These are phyloP conservation scores for Xylaria sp. DNA, from an alignment of 495 filamentous ascomycete genomes.

Conservation along the genomic window DNA sequence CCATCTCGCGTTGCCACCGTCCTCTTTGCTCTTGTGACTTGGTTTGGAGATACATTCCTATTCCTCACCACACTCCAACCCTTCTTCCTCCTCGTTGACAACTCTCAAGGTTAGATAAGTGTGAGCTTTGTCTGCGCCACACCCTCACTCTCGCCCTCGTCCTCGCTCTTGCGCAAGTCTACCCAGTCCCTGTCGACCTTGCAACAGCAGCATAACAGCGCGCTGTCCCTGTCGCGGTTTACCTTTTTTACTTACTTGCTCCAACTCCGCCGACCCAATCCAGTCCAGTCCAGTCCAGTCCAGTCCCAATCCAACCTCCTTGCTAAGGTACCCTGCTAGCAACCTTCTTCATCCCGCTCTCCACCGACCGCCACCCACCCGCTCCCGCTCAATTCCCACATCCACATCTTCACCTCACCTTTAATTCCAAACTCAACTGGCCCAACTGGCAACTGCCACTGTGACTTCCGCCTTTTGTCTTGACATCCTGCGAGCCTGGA, in stretches of 20 bases:
- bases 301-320: no score
- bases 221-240: no score
- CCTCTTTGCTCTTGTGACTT: constrained; percentile 9
- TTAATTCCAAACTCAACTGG: not conserved
- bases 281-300: no score
- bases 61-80: not conserved
- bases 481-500: not conserved
- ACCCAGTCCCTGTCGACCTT: constrained; percentile 1
- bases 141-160: not conserved
- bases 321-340: no score
- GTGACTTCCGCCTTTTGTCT: not conserved
- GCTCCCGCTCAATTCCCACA: not conserved
- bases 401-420: not conserved
- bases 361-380: constrained; percentile 7
- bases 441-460: not conserved
- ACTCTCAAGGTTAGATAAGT: no score
- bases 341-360: constrained; percentile 6
- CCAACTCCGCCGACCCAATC: not conserved
- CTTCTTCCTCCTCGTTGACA: no score
- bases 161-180: no score
- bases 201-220: constrained; percentile 4
- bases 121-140: constrained; percentile 7
- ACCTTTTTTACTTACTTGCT: not conserved
- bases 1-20: constrained; percentile 22
- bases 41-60: not conserved